Evolutionary conservation across 1,139 yeast genomes (phyloP).

Genomic region (Diutina neorugosa): DNA sequence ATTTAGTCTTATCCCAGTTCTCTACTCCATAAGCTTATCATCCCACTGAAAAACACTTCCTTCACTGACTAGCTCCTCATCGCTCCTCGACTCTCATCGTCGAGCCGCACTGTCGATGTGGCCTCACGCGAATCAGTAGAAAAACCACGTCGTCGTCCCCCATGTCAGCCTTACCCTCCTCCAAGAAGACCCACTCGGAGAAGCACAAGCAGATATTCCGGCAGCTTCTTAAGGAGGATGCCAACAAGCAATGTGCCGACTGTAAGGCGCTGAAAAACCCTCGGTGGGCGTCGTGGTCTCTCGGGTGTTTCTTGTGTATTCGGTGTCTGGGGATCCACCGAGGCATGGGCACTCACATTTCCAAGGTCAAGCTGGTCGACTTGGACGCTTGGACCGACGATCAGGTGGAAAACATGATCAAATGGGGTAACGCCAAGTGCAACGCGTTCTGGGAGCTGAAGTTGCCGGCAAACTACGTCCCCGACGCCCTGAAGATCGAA

Average conservation of each 20-base stretch:
- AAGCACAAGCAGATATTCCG: slow-evolving; percentile 58
- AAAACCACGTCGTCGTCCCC: background rate
- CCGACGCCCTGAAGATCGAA: slow-evolving; percentile 78
- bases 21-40: too few species aligned
- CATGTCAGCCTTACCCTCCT: slow-evolving; percentile 3
- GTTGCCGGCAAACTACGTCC: slow-evolving; percentile 58
- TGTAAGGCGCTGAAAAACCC: slow-evolving; percentile 87
- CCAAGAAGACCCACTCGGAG: slow-evolving; percentile 14
- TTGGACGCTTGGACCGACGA: slow-evolving; percentile 95
- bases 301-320: slow-evolving; percentile 88
- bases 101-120: too few species aligned
- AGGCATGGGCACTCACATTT: slow-evolving; percentile 89
- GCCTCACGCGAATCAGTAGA: background rate
- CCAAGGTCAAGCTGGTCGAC: slow-evolving; percentile 80
- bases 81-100: too few species aligned
- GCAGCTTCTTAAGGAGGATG: slow-evolving; percentile 61
- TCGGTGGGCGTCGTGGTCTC: slow-evolving; percentile 95
- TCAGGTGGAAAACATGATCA: slow-evolving; percentile 70
- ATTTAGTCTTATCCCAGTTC: too few species aligned
- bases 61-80: too few species aligned
- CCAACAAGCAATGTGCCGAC: slow-evolving; percentile 77
- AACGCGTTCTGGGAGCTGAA: slow-evolving; percentile 75
- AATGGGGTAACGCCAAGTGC: slow-evolving; percentile 78
- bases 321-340: slow-evolving; percentile 91
- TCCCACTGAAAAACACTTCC: too few species aligned